Conservation (phyloP, 371 early-diverging fungal species). For the Phascolomyces articulosus region DNA sequence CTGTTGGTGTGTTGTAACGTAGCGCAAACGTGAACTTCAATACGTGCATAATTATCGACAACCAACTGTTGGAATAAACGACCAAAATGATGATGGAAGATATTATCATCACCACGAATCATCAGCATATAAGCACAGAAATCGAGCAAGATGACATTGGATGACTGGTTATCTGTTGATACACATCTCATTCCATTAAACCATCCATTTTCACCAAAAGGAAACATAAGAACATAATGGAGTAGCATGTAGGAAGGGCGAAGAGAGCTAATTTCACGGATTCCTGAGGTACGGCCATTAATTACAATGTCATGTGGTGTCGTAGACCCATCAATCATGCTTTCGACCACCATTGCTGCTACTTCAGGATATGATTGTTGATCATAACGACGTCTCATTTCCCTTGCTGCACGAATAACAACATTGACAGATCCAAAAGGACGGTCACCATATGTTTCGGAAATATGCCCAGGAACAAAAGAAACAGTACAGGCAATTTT, state of each 20-base stretch:
- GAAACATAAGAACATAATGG: neutral
- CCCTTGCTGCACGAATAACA: neutral
- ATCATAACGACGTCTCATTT: neutral
- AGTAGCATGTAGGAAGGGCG: neutral
- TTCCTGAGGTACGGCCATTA: neutral
- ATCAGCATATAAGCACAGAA: no score
- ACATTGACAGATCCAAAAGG: neutral
- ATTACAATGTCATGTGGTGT: neutral
- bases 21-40: no score
- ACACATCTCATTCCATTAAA: no score
- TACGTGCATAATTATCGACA: no score
- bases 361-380: neutral
- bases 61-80: no score
- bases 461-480: neutral
- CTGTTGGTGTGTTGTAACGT: no score
- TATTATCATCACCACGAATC: no score
- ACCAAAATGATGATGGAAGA: no score
- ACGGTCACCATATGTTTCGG: neutral
- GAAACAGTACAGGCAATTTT: neutral
- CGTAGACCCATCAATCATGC: neutral
- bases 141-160: no score
- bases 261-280: neutral
- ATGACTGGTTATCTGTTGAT: no score
- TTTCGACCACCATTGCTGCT: constrained; percentile 2
- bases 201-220: no score